Evolutionary conservation across 768 basidiomycete genomes (phyloP), one percentile per base, ranked within the genome.

Genomic region (Termitomyces sp.): DNA sequence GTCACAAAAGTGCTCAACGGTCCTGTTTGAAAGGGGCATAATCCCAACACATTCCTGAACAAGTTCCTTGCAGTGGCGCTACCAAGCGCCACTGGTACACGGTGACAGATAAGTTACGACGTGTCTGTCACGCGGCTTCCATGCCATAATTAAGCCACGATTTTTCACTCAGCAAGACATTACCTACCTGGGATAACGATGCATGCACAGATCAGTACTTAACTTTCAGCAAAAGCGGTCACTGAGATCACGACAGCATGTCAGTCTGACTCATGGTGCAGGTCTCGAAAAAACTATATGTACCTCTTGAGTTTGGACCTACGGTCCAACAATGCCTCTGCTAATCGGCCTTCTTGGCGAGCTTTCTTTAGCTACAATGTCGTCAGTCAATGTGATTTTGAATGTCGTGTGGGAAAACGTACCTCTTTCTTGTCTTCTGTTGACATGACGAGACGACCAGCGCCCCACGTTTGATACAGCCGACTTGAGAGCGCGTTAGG

Each of bases 251-350:
- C 29, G 12, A 31, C 27, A 12, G 57, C 10, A 47, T 47, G 37
- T 52, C 36, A 46, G 39, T 6, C 9, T 18, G 14, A 14, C 46
- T 16, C 9, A 9, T 36, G 4, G 39, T 16, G 2, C 13, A 5
- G 20, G 24, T 43, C n/a, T 39, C 24, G 2, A 31, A 46, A 29
- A 43, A 41, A 41, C n/a, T 24, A 37, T 66, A 41, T 70, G 32
- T 58, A 85, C 90, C 90, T 92, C 72, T 94, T 94, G 54, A 94
- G 76, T 68, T 94, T 94, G 20, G 88, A 75, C 37, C 92, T 79
- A 27, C 92, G 81, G 66, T 94, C 88, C 31, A 94, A 74, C 69
- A 94, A 68, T 7, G 87, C 86, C 67, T 93, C 91, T 2, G 89
- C 85, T 16, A 92, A 71, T n/a, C 87, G 80, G 2, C 92, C 91